These are phyloP conservation scores for Chrysophaeum taylorii DNA, from an alignment of 352 stramenopile species.

Conservation along the genomic window DNA sequence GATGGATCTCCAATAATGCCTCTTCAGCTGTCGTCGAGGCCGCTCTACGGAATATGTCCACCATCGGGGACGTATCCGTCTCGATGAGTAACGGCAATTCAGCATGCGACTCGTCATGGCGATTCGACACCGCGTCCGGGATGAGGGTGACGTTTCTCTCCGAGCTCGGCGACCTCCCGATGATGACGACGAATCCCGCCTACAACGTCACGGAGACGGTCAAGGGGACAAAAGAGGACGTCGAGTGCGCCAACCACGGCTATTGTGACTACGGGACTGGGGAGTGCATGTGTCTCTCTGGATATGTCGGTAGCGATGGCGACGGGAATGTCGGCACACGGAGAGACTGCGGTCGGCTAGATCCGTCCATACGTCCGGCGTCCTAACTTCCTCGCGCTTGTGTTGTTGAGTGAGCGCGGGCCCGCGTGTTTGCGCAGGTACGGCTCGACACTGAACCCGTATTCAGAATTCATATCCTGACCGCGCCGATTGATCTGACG, in stretches of 20 bases:
- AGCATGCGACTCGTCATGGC: conserved; percentile 1
- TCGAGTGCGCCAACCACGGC: conserved; percentile 64
- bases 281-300: conserved; percentile 30
- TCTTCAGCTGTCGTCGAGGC: neutral
- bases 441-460: no score
- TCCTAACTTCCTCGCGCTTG: no score
- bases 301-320: conserved; percentile 27
- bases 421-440: no score
- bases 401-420: no score
- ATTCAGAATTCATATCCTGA: no score
- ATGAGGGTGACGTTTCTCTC: neutral
- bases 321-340: no score
- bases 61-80: neutral
- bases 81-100: no score
- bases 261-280: conserved; percentile 43
- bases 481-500: no score
- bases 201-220: conserved; percentile 22
- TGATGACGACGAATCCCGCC: conserved; percentile 4
- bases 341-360: no score
- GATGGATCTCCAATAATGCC: conserved; percentile 18
- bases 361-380: no score
- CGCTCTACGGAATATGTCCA: conserved; percentile 14
- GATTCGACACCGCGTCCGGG: conserved; percentile 9
- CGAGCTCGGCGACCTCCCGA: conserved; percentile 20
- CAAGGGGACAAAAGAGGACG: conserved; percentile 26